Percentiles rank a stretch among this genome's conserved stretches.
phyloP scores from a whole-genome alignment of 768 basidiomycete genomes.

The Mrakia gelida region DNA sequence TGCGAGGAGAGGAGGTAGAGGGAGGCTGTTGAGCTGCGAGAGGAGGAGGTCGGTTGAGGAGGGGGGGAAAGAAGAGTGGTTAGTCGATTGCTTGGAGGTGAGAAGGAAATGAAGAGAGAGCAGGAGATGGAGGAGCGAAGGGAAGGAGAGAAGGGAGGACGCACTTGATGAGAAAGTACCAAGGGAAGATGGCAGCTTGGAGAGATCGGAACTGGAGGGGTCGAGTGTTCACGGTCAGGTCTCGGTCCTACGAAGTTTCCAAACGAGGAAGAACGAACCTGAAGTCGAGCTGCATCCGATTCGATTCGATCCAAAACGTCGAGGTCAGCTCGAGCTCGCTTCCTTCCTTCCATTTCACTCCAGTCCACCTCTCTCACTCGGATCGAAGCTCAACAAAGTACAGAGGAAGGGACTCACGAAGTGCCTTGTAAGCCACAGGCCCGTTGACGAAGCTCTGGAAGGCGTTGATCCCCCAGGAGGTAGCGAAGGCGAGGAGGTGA shows the following conservation, averaged over 20 bases:
- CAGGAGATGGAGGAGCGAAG: background rate
- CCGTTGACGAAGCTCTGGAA: background rate
- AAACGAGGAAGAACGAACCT: background rate
- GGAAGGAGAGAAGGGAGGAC: slow-evolving; percentile 40
- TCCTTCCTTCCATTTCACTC: background rate
- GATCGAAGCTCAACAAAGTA: too few relatives aligned
- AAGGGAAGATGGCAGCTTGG: slow-evolving; percentile 68
- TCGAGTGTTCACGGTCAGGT: background rate
- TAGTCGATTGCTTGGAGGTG: background rate
- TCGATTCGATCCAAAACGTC: background rate
- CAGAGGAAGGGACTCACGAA: background rate
- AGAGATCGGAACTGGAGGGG: slow-evolving; percentile 60
- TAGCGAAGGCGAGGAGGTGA: background rate
- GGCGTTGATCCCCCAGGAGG: background rate
- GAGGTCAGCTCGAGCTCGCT: background rate
- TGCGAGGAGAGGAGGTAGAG: slow-evolving; percentile 1
- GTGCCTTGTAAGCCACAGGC: background rate
- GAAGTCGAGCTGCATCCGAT: slow-evolving; percentile 3
- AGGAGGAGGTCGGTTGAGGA: background rate
- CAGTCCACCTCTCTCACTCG: too few relatives aligned
- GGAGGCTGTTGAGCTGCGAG: background rate
- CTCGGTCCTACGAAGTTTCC: background rate
- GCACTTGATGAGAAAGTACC: slow-evolving; percentile 58
- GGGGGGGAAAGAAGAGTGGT: too few relatives aligned
- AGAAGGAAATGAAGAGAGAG: background rate